Conservation (phyloP, 352 stramenopile species). For the Globisporangium ultimum region DNA sequence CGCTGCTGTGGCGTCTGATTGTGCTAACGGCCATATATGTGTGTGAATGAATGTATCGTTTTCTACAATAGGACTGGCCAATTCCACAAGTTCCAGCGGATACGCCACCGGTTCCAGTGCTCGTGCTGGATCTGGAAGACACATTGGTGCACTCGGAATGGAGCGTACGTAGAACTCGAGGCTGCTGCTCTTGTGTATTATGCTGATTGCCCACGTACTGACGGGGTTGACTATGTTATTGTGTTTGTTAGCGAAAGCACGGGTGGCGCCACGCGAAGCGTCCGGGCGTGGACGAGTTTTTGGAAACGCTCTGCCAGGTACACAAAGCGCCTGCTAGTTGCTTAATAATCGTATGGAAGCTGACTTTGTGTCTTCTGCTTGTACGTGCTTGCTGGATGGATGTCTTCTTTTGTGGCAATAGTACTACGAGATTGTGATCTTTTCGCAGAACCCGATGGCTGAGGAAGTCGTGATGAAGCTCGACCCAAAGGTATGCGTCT, state of each 20-base stretch:
- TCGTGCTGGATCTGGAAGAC: slow-evolving; percentile 85
- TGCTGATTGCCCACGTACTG: background rate
- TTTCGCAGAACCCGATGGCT: slow-evolving; percentile 80
- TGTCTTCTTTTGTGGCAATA: slow-evolving; percentile 12
- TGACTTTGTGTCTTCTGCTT: background rate
- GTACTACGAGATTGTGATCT: slow-evolving; percentile 89
- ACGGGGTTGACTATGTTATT: background rate
- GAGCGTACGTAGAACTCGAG: slow-evolving; percentile 57
- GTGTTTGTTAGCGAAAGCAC: slow-evolving; percentile 63
- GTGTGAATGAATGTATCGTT: background rate
- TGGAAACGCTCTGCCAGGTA: slow-evolving; percentile 75
- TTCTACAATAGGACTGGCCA: slow-evolving; percentile 56
- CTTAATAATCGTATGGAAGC: background rate
- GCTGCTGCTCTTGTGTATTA: background rate
- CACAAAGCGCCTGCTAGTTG: background rate
- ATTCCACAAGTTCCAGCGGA: slow-evolving; percentile 75
- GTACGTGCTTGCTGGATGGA: background rate
- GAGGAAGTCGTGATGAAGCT: slow-evolving; percentile 81
- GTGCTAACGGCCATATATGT: background rate
- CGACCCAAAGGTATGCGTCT: slow-evolving; percentile 55
- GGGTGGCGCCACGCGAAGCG: slow-evolving; percentile 87
- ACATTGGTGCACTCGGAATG: slow-evolving; percentile 87
- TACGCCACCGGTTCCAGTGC: slow-evolving; percentile 73
- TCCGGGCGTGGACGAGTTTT: slow-evolving; percentile 81
- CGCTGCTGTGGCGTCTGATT: background rate